Evolutionary conservation across 1,284 basidiomycete species (phyloP).

Genomic region (Termitomyces sp.): DNA sequence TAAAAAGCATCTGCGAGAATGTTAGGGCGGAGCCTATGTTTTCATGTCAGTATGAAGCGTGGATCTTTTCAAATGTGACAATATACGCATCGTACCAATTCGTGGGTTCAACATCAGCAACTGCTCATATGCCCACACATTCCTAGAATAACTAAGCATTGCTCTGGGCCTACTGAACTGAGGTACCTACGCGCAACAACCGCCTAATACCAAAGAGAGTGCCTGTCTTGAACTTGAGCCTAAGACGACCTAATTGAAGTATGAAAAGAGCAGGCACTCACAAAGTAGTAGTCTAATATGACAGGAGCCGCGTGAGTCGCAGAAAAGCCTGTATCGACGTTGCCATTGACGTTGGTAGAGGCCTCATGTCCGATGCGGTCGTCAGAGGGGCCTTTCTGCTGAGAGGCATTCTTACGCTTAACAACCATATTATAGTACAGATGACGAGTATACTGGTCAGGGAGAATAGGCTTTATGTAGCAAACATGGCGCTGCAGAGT

Average conservation of each 20-base stretch:
- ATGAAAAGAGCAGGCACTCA: constrained; percentile 21
- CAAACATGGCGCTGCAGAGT: no score
- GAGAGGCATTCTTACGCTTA: constrained; percentile 10
- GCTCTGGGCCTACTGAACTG: neutral
- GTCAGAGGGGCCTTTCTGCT: neutral
- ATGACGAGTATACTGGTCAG: neutral
- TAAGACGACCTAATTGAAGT: neutral
- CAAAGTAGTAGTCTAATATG: constrained; percentile 44
- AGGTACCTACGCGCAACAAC: constrained; percentile 70
- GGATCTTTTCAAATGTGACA: neutral
- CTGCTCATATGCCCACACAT: constrained; percentile 67
- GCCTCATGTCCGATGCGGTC: neutral
- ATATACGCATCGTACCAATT: constrained; percentile 45
- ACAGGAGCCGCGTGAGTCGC: constrained; percentile 33
- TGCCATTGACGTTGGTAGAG: neutral
- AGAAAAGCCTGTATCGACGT: constrained; percentile 19
- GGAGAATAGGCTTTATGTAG: constrained; percentile 2
- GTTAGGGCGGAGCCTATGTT: constrained; percentile 73
- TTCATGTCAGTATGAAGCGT: neutral
- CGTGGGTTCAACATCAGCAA: constrained; percentile 65
- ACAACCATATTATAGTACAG: constrained; percentile 15
- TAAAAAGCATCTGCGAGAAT: constrained; percentile 80
- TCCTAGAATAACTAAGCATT: constrained; percentile 35
- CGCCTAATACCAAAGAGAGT: constrained; percentile 67
- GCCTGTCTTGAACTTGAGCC: constrained; percentile 24